Evolutionary conservation across 179 eudicot genomes (phyloP).

Genomic region (Kewa caespitosa): DNA sequence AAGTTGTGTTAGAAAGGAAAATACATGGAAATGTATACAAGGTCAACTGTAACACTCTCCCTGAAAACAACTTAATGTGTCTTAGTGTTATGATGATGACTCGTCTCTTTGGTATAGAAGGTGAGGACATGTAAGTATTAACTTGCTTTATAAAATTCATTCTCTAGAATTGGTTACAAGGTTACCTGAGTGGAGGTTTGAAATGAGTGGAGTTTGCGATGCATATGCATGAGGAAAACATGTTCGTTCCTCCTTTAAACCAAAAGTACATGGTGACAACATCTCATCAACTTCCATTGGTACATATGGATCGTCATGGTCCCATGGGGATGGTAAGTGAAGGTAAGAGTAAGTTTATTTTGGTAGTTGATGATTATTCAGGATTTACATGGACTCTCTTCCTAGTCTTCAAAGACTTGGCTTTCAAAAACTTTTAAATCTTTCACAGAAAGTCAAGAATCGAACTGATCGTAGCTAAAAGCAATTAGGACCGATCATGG

Average conservation of each 20-base stretch:
- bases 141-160: neutral
- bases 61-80: neutral
- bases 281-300: neutral
- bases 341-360: neutral
- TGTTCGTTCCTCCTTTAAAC: neutral
- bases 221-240: neutral
- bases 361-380: constrained; percentile 27
- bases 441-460: neutral
- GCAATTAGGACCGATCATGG: constrained; percentile 16
- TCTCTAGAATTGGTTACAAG: neutral
- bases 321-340: neutral
- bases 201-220: neutral
- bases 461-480: neutral
- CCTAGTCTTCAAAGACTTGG: neutral
- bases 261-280: neutral
- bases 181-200: neutral
- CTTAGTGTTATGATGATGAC: neutral
- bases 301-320: neutral
- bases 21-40: neutral
- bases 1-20: neutral
- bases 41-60: neutral
- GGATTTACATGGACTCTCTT: constrained; percentile 12
- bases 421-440: neutral
- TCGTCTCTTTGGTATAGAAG: neutral
- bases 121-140: neutral